A percentile compares a stretch with the other conserved stretches of the same genome.
Evolutionary conservation across 1,284 basidiomycete species (phyloP).

Genomic region (Lignosus rhinocerotis): DNA sequence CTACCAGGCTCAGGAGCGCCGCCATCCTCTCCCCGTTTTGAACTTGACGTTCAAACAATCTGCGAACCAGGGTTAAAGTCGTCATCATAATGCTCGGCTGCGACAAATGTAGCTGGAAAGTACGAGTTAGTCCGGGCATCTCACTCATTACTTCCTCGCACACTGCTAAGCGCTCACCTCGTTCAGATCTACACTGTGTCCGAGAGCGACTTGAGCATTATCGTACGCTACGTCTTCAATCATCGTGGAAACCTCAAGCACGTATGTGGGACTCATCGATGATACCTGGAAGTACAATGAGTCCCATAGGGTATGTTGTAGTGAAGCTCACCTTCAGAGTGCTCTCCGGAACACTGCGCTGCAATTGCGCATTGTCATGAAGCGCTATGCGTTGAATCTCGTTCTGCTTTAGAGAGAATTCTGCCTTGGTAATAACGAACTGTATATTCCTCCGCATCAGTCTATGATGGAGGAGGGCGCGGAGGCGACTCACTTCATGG

Average conservation of each 20-base stretch:
- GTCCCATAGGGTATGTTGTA: neutral
- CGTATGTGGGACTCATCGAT: constrained; percentile 5
- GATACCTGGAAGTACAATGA: neutral
- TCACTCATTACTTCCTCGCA: neutral
- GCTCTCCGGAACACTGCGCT: neutral
- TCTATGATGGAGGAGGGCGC: neutral
- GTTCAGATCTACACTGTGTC: neutral
- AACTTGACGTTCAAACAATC: neutral
- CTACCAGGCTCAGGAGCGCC: neutral
- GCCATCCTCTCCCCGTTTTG: neutral
- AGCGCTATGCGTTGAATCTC: neutral
- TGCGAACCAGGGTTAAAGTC: neutral
- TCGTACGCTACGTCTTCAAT: constrained; percentile 4
- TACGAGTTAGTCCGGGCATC: neutral
- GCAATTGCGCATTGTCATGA: constrained; percentile 10
- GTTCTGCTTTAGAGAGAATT: constrained; percentile 6
- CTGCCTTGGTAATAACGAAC: constrained; percentile 6
- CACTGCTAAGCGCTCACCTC: neutral
- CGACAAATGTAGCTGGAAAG: constrained; percentile 1
- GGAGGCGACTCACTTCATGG: neutral
- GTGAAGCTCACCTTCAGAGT: neutral
- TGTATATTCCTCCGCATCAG: neutral
- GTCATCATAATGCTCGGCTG: neutral
- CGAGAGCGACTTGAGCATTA: neutral
- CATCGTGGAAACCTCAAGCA: neutral